phyloP scores from a whole-genome alignment of 108 stramenopile species.

The Nitzschia putrida region DNA sequence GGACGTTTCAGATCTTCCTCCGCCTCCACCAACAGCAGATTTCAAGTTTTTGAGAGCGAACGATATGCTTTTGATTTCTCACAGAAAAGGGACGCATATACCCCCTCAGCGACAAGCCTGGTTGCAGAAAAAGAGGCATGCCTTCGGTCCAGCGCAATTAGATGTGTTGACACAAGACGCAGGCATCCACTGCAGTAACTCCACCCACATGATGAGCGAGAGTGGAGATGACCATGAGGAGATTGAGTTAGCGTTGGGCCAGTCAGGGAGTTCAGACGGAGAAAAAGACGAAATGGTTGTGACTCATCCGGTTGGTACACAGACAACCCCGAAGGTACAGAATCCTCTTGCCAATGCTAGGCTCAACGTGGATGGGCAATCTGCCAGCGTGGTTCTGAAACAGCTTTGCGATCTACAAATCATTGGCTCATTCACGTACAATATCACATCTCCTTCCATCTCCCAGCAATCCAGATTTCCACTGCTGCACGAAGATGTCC shows the following conservation, averaged over 20 bases:
- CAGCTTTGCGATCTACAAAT: conserved; percentile 34
- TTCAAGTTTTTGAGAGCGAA: not conserved
- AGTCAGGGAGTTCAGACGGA: not conserved
- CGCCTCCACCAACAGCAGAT: conserved; percentile 48
- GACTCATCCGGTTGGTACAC: not conserved
- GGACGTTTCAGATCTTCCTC: conserved; percentile 57
- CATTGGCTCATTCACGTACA: conserved; percentile 24
- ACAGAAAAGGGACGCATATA: too few species aligned
- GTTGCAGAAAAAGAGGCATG: too few species aligned
- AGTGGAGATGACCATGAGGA: too few species aligned
- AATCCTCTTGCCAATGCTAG: conserved; percentile 4
- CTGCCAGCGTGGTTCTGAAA: conserved; percentile 26
- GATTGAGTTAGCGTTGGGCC: not conserved
- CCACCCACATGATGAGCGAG: too few species aligned
- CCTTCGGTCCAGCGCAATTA: too few species aligned
- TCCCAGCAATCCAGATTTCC: conserved; percentile 16
- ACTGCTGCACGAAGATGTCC: conserved; percentile 1
- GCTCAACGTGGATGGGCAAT: conserved; percentile 24
- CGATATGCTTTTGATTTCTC: too few species aligned
- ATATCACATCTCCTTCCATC: conserved; percentile 18
- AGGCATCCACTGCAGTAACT: too few species aligned
- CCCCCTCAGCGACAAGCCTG: too few species aligned
- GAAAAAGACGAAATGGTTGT: not conserved
- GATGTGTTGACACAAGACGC: too few species aligned
- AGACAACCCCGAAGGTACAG: not conserved